phyloP scores from a whole-genome alignment of 495 filamentous ascomycete species.

The Penicillium antarcticum region DNA sequence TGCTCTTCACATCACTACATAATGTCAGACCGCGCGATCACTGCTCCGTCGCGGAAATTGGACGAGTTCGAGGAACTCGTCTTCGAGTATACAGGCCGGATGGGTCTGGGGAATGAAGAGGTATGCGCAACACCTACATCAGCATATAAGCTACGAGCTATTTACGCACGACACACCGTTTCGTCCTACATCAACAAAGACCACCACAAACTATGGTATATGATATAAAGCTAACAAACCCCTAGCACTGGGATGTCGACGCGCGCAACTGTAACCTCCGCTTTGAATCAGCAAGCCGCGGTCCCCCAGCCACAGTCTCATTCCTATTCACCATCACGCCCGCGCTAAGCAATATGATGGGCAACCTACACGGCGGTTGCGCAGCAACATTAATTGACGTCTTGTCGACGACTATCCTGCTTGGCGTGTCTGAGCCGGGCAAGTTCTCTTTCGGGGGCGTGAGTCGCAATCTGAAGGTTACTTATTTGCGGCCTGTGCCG shows the following conservation, averaged over 20 bases:
- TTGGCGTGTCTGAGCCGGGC: slow-evolving; percentile 55
- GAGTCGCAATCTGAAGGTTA: slow-evolving; percentile 61
- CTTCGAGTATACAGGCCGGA: slow-evolving; percentile 25
- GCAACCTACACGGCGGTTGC: slow-evolving; percentile 69
- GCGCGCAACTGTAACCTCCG: slow-evolving; percentile 30
- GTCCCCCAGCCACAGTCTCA: slow-evolving; percentile 31
- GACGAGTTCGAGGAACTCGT: slow-evolving; percentile 35
- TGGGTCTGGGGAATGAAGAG: slow-evolving; percentile 18
- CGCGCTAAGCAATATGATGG: slow-evolving; percentile 54
- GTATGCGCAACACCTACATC: slow-evolving; percentile 7
- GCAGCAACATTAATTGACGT: slow-evolving; percentile 65
- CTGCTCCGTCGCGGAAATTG: slow-evolving; percentile 23
- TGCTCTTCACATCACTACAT: not conserved
- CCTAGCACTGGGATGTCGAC: slow-evolving; percentile 37
- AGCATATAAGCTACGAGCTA: not conserved
- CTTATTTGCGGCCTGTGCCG: slow-evolving; percentile 63
- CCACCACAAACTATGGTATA: not conserved
- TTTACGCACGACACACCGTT: not conserved
- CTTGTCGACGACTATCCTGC: slow-evolving; percentile 57
- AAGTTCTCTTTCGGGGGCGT: slow-evolving; percentile 64
- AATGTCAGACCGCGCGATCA: slow-evolving; percentile 20
- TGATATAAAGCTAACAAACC: not conserved
- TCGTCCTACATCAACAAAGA: not conserved
- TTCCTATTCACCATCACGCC: slow-evolving; percentile 50
- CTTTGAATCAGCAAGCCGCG: slow-evolving; percentile 38